Evolutionary conservation across 1,284 basidiomycete genomes (phyloP), one percentile per base, ranked within the genome.

Genomic region (Ganoderma meredithae): DNA sequence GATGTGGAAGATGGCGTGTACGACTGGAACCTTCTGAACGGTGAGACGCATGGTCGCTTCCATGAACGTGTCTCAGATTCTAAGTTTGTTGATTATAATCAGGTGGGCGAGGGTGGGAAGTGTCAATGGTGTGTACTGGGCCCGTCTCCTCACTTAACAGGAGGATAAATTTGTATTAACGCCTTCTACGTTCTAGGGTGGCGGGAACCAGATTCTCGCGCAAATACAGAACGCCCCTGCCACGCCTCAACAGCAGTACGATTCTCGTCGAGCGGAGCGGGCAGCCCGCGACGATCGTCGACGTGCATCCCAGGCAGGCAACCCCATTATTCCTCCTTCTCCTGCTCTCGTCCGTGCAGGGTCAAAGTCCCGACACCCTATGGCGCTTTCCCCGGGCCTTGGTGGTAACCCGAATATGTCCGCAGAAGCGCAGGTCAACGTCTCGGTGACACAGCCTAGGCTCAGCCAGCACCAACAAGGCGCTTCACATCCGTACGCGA

Each of bases 31-130:
- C 78, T 94, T 68, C 83, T 97, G 65, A 94, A 96, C 81, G 90
- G 86, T 86, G 66, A 62, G 76, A 66, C 43, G 61, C 56, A 63
- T 58, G 67, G 60, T 55, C 53, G 58, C 41, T 71, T 60, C 61
- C 53, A 55, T 55, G 63, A 62, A 60, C 68, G 66, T 68, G 69
- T 44, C 70, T 72, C 68, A 66, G 59, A 40, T 22, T 27, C 52
- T 66, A 64, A 60, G 33, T 25, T 58, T 58, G 41, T 31, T 63
- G 39, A 49, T 66, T 66, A 10, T 60, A 62, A 60, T 60, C 75
- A 92, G 91, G 91, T 74, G 97, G 96, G 58, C 94, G 95, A 82
- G 97, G 97, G 65, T 99, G 97, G 96, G 96, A 99, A 82, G 89
- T 88, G 47, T 91, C 91, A 55, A 83, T 88, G 76, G 94, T 95